Evolutionary conservation across 2,329 filamentous ascomycete species (phyloP), one percentile per base, ranked within the genome.

Genomic region (Xylariomycetidae sp.): DNA sequence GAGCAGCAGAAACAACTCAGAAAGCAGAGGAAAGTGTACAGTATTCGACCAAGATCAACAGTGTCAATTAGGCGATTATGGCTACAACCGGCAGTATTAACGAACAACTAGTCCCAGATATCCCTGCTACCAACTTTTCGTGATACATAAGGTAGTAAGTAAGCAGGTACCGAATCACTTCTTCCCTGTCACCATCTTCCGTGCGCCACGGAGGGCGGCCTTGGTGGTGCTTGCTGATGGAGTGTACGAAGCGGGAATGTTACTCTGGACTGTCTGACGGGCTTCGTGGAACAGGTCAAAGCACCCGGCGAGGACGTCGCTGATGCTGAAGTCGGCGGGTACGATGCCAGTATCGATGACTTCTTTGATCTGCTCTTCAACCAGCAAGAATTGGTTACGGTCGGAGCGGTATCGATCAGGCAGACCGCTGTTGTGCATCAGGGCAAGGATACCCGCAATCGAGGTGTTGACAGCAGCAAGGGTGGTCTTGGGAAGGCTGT

Each of bases 371-470:
- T 65, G 59, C 37, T 72, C 67, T 42, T 73, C 68, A 18, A 73
- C 56, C 24, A 63, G 59, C 32, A 60, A 58, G 44, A 72, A 73
- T 46, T 73, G 67, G 18, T 63, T 59, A 43, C 63, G 63, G 45
- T 74, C 61, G 31, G 63, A 63, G 18, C 68, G 60, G 42, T 72
- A 72, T 6, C 69, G 56, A 39, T 72, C 67, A 3, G 70, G 70
- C 13, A 74, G 47, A 1, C 70, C 70, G 38, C 67, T 72, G 46
- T 74, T 74, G 51, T 73, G 68, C 37, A 74, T 44, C 12, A 74
- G 54, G 3, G 68, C 70, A 4, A 74, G 56, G 6, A 73, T 46
- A 2, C 70, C 70, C 6, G 70, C 66, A 25, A 64, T 57, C 34
- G 70, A 50, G 1, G 70, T 74, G 47, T 72, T 73, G 37, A 62